Base-by-base conservation (phyloP, 1,284 basidiomycete genomes). In the Cronartium quercuum region DNA sequence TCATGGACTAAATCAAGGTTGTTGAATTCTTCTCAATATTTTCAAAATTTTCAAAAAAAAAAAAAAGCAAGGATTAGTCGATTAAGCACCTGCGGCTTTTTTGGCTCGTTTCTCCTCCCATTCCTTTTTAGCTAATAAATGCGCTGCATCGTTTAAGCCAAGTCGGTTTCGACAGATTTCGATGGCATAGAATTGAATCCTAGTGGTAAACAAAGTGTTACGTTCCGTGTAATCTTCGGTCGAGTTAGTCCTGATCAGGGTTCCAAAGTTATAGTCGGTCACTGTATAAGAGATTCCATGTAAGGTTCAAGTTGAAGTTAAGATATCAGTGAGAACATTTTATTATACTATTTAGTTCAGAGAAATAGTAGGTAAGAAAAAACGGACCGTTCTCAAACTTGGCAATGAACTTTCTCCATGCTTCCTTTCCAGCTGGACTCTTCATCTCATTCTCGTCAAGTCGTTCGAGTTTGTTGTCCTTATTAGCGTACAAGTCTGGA, bases 201-300 rank as follows among this genome's bases (percentile, higher is more conserved):
- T 80, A 51, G 81, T 81, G 68, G 83, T 92, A 80, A 99, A 95
- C 77, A 97, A 95, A 13, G 92, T 92, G 84, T 98, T 98, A 68
- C 85, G 87, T 84, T 98, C 91, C 10, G 88, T 89, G 83, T 98
- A 99, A 81, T 95, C 92, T 77, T 88, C 86, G 65, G 84, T 85
- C 44, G 89, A 86, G 81, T 96, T 88, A 69, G 87, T 89, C 66
- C 96, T 88, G 78, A 99, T 90, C 78, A 99, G 85, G 1, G 92
- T 97, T 40, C 96, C 96, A 84, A 98, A 97, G 86, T 98, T 98
- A 84, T 91, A 93, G 80, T 98, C 94, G 81, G 92, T 90, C 73
- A 96, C 84, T 80, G 29, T 29, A 29, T 29, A 29, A 40, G 35
- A 41, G 37, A 7, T 7, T 21, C 15, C 21, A 24, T 12, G n/a